Percentiles rank a stretch among this genome's conserved stretches.
Evolutionary conservation across 495 filamentous ascomycete species (phyloP).

Genomic region (Penicillium egyptiacum): DNA sequence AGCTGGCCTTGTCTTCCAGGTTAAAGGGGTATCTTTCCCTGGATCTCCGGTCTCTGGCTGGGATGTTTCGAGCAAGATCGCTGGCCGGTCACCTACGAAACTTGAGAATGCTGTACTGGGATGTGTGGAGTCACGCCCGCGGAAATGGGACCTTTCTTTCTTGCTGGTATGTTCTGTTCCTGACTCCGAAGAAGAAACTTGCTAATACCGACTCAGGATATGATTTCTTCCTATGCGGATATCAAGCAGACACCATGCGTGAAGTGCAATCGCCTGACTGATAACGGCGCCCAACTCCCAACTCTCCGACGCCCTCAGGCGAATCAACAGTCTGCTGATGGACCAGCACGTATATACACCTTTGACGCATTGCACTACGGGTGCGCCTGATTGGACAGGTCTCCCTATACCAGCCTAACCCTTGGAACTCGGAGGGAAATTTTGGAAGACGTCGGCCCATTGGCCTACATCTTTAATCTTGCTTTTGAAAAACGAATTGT

Average conservation of each 20-base stretch:
- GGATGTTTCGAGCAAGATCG: conserved; percentile 31
- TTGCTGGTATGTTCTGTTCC: conserved; percentile 36
- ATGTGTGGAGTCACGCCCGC: conserved; percentile 38
- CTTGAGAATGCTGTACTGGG: conserved; percentile 35
- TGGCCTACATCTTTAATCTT: not conserved
- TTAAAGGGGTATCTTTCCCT: conserved; percentile 23
- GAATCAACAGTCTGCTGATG: conserved; percentile 9
- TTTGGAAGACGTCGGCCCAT: not conserved
- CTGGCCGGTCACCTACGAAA: conserved; percentile 27
- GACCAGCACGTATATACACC: conserved; percentile 8
- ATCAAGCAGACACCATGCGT: conserved; percentile 42
- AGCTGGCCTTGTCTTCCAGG: conserved; percentile 38
- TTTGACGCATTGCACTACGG: conserved; percentile 28
- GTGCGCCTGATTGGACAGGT: conserved; percentile 24
- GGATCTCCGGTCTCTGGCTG: conserved; percentile 31
- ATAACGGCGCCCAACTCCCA: conserved; percentile 41
- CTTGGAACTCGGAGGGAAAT: not conserved
- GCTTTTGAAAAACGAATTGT: not conserved
- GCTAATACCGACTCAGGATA: conserved; percentile 32
- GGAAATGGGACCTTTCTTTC: conserved; percentile 46
- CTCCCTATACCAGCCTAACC: not conserved
- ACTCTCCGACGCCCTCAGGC: conserved; percentile 29
- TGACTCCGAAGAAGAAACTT: not conserved
- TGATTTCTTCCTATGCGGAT: conserved; percentile 43
- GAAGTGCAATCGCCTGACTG: conserved; percentile 41